Percentiles rank a stretch among this genome's conserved stretches.
phyloP scores from a whole-genome alignment of 2,329 filamentous ascomycete genomes.

The Trichoderma cornu-damae region DNA sequence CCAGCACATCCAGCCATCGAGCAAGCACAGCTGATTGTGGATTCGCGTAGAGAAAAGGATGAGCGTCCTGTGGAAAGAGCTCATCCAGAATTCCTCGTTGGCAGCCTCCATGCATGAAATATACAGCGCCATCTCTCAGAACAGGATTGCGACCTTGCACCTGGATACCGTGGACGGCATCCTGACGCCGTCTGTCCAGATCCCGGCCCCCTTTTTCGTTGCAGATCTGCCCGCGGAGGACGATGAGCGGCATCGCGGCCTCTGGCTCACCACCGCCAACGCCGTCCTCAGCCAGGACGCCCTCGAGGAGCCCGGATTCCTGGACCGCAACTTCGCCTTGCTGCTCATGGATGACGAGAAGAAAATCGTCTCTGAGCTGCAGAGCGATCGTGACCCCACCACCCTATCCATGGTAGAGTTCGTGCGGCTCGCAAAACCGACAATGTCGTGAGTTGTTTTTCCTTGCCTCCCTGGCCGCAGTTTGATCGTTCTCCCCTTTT shows the following conservation, averaged over 20 bases:
- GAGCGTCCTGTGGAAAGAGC: constrained; percentile 63
- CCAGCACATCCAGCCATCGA: background rate
- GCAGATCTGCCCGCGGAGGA: constrained; percentile 65
- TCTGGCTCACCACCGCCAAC: constrained; percentile 86
- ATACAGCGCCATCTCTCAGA: constrained; percentile 73
- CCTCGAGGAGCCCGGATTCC: constrained; percentile 58
- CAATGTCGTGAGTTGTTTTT: constrained; percentile 44
- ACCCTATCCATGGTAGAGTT: constrained; percentile 76
- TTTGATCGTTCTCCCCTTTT: background rate
- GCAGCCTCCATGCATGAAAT: constrained; percentile 78
- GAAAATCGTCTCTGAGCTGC: constrained; percentile 66
- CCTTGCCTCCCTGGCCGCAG: background rate
- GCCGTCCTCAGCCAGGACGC: constrained; percentile 65
- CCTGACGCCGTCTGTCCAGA: constrained; percentile 59
- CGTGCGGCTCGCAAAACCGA: constrained; percentile 67
- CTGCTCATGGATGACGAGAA: constrained; percentile 79
- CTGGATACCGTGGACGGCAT: constrained; percentile 59
- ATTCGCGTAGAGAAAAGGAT: constrained; percentile 49
- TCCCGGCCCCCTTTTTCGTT: constrained; percentile 63
- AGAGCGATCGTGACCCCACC: constrained; percentile 70
- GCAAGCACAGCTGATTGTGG: background rate
- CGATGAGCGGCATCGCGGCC: constrained; percentile 64
- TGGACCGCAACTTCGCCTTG: constrained; percentile 83
- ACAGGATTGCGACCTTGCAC: constrained; percentile 79
- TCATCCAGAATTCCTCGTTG: constrained; percentile 67